A percentile compares a stretch with the other conserved stretches of the same genome.
These are phyloP conservation scores for Papiliotrema nemorosa DNA, from an alignment of 1,284 basidiomycete genomes.

Conservation along the genomic window DNA sequence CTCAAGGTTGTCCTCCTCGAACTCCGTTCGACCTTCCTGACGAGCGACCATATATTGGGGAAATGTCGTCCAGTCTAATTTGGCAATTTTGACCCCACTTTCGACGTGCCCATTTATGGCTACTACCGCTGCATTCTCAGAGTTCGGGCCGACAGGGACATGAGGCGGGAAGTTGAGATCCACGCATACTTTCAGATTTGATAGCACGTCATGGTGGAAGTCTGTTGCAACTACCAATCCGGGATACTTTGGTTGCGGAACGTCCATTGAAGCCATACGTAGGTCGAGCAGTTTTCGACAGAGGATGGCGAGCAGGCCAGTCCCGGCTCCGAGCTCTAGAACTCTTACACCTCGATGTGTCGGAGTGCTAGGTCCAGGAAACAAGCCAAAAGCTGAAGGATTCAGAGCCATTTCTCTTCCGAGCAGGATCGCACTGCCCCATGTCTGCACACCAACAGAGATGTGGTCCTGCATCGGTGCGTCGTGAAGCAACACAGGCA, in stretches of 20 bases:
- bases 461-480: conserved; percentile 69
- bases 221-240: conserved; percentile 67
- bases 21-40: conserved; percentile 6
- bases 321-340: conserved; percentile 82
- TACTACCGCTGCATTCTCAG: background rate
- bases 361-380: conserved; percentile 12
- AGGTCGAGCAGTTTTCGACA: conserved; percentile 58
- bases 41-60: conserved; percentile 28
- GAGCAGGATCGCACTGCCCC: conserved; percentile 81
- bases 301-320: conserved; percentile 72
- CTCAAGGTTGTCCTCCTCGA: conserved; percentile 11
- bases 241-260: conserved; percentile 13
- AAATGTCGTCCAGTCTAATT: conserved; percentile 69
- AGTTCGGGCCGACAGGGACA: background rate
- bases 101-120: conserved; percentile 1
- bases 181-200: conserved; percentile 69
- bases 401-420: conserved; percentile 67
- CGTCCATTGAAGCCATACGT: conserved; percentile 11
- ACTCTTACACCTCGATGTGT: conserved; percentile 53
- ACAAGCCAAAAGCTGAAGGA: conserved; percentile 51
- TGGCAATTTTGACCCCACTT: conserved; percentile 50
- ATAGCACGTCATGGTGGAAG: conserved; percentile 68
- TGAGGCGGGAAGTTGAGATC: conserved; percentile 56
- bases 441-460: conserved; percentile 82
- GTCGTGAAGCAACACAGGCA: conserved; percentile 62